These are phyloP conservation scores for Aureobasidium melanogenum DNA, from an alignment of 2,329 filamentous ascomycete genomes.

Conservation along the genomic window DNA sequence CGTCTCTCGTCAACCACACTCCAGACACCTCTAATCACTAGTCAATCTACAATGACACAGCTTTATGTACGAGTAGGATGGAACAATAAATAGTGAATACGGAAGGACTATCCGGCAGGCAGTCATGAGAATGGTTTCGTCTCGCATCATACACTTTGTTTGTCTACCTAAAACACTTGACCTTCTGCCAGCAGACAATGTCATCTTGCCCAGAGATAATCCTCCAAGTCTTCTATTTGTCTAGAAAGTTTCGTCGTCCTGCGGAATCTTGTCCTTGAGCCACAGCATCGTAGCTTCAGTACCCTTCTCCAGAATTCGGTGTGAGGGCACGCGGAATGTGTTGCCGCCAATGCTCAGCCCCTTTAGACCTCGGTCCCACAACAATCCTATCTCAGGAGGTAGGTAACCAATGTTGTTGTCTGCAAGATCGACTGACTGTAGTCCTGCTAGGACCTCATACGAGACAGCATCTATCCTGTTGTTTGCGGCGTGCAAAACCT, in stretches of 20 bases:
- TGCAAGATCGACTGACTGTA: conserved; percentile 67
- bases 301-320: conserved; percentile 74
- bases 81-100: background rate
- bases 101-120: background rate
- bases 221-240: background rate
- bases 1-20: background rate
- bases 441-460: conserved; percentile 62
- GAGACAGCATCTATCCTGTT: conserved; percentile 64
- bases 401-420: conserved; percentile 81
- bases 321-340: conserved; percentile 76
- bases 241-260: conserved; percentile 14
- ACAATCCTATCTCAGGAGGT: conserved; percentile 69
- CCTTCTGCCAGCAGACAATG: conserved; percentile 9
- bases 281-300: conserved; percentile 77
- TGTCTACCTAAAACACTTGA: background rate
- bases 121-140: background rate
- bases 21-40: background rate
- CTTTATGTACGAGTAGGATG: background rate
- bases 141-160: background rate
- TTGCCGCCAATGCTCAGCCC: conserved; percentile 75
- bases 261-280: conserved; percentile 66
- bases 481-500: conserved; percentile 63
- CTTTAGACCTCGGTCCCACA: conserved; percentile 57
- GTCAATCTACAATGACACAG: background rate
- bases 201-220: background rate